Evolutionary conservation across 2,329 filamentous ascomycete genomes (phyloP).

Genomic region (Trichoderma citrinoviride): DNA sequence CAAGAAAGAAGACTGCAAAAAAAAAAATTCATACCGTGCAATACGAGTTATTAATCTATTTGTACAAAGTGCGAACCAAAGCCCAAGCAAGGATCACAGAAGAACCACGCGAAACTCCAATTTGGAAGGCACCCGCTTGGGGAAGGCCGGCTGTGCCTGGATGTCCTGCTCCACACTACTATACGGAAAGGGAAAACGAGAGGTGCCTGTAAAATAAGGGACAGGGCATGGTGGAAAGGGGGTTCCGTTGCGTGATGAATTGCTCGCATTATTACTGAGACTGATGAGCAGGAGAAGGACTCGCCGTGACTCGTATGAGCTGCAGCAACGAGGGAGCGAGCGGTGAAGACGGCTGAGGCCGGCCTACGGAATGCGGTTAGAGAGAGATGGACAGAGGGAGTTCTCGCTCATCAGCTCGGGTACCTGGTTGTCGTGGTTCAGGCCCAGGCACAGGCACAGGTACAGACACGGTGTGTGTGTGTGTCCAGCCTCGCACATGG

Average conservation of each 20-base stretch:
- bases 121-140: not conserved
- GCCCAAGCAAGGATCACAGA: not conserved
- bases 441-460: not conserved
- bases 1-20: not conserved
- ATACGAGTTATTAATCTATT: conserved; percentile 6
- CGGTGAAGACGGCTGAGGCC: not conserved
- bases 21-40: not conserved
- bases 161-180: not conserved
- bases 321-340: not conserved
- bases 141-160: not conserved
- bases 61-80: not conserved
- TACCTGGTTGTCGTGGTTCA: not conserved
- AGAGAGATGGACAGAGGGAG: not conserved
- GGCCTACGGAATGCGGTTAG: not conserved
- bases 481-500: not conserved
- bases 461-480: not conserved
- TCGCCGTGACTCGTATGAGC: not conserved
- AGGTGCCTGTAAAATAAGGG: not conserved
- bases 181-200: not conserved
- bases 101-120: conserved; percentile 1
- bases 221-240: not conserved
- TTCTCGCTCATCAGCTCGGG: not conserved
- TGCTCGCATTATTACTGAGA: not conserved
- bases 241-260: not conserved
- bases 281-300: not conserved